phyloP scores from a whole-genome alignment of 1,284 basidiomycete genomes.

The Irpex sp. region DNA sequence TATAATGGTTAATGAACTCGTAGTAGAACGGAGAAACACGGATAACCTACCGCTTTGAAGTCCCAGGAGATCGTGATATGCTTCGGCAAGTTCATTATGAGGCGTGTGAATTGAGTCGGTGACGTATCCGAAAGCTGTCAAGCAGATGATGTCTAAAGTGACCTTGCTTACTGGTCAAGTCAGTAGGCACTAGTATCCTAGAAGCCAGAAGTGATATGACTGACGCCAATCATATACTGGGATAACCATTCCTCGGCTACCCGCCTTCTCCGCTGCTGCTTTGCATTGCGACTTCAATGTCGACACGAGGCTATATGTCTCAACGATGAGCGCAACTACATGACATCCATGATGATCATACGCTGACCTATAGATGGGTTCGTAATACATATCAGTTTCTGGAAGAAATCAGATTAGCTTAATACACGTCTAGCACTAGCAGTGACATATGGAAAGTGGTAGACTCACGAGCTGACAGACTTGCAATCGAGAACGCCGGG shows the following conservation, averaged over 20 bases:
- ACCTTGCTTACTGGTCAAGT: neutral
- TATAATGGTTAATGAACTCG: neutral
- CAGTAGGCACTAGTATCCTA: neutral
- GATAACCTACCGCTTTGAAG: neutral
- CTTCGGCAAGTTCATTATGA: neutral
- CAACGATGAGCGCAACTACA: too few species aligned
- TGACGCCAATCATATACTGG: neutral
- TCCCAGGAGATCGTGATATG: neutral
- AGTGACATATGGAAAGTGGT: neutral
- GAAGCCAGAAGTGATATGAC: neutral
- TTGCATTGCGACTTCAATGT: neutral
- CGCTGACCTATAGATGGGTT: neutral
- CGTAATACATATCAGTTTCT: conserved; percentile 1
- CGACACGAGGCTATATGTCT: neutral
- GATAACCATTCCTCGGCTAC: neutral
- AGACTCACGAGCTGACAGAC: neutral
- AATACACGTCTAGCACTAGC: neutral
- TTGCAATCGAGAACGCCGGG: neutral
- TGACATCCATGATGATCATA: neutral
- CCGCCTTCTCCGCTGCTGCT: neutral
- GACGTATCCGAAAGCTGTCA: neutral
- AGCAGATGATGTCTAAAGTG: neutral
- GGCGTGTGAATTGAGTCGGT: neutral
- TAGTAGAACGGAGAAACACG: neutral
- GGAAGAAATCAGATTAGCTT: neutral